Conservation (phyloP, 257 asterid genomes). For the Capsicum chinense region DNA sequence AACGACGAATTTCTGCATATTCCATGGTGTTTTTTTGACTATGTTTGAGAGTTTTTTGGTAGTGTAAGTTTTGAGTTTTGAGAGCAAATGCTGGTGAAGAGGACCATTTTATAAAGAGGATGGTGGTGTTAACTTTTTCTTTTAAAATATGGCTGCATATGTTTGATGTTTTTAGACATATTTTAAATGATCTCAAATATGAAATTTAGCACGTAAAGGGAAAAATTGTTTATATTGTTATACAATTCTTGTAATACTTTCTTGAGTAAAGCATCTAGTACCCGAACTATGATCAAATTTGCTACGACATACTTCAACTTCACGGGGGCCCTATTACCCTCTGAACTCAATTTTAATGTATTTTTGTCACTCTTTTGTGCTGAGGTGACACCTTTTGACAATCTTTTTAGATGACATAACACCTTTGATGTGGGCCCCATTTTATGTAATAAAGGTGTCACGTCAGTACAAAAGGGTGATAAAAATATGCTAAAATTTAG, state of each 20-base stretch:
- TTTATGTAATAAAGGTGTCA: too few species aligned
- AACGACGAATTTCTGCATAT: slow-evolving; percentile 28
- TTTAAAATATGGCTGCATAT: background rate
- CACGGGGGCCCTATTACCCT: too few species aligned
- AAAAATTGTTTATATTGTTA: slow-evolving; percentile 1
- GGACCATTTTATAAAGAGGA: slow-evolving; percentile 27
- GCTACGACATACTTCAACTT: too few species aligned
- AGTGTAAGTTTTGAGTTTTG: slow-evolving; percentile 32
- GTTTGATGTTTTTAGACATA: background rate
- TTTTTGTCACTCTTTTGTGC: too few species aligned
- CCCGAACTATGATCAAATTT: too few species aligned
- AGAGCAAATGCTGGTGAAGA: slow-evolving; percentile 29
- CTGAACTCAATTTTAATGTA: too few species aligned
- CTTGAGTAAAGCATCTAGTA: too few species aligned
- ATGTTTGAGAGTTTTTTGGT: background rate
- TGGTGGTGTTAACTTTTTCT: background rate
- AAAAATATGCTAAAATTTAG: too few species aligned
- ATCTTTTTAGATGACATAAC: too few species aligned
- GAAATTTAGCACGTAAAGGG: slow-evolving; percentile 27
- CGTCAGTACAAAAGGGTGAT: too few species aligned
- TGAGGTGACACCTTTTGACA: too few species aligned
- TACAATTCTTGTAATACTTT: background rate
- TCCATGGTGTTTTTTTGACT: slow-evolving; percentile 7
- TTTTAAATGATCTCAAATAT: slow-evolving; percentile 21
- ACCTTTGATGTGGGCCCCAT: too few species aligned